Conservation (phyloP, 768 basidiomycete genomes). For the Hygrocybe punicea region DNA sequence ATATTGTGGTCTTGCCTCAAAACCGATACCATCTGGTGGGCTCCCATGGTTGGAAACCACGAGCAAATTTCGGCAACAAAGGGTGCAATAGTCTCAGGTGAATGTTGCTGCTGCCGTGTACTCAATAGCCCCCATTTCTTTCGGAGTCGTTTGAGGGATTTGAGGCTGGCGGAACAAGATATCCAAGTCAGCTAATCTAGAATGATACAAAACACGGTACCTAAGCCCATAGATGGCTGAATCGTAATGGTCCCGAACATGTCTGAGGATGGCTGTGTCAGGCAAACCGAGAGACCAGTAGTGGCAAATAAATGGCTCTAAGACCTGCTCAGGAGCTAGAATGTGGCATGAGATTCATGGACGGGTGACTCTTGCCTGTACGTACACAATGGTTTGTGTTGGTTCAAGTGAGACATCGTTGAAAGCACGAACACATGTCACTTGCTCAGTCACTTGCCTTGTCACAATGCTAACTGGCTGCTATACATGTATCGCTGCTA, state of each 20-base stretch:
- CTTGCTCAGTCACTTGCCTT: no score
- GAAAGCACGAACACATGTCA: no score
- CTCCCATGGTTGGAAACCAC: slow-evolving; percentile 8
- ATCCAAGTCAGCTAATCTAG: neutral
- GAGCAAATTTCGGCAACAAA: neutral
- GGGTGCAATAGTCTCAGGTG: neutral
- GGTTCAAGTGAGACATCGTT: slow-evolving; percentile 2
- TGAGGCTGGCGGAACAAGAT: neutral
- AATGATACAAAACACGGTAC: neutral
- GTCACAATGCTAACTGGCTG: no score
- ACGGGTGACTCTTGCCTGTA: neutral
- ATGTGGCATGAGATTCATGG: neutral
- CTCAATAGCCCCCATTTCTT: slow-evolving; percentile 3
- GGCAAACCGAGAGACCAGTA: slow-evolving; percentile 12
- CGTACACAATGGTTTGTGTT: slow-evolving; percentile 13
- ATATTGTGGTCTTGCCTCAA: slow-evolving; percentile 7
- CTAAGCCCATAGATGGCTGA: neutral
- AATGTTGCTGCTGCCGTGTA: slow-evolving; percentile 8
- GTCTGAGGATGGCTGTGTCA: slow-evolving; percentile 1
- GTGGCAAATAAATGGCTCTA: neutral
- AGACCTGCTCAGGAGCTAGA: slow-evolving; percentile 2
- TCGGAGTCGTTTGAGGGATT: slow-evolving; percentile 7
- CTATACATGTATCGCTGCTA: no score
- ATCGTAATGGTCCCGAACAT: slow-evolving; percentile 13
- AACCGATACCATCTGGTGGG: slow-evolving; percentile 1